Evolutionary conservation across 108 stramenopile genomes (phyloP), one percentile per base, ranked within the genome.

Genomic region (Phaeodactylum tricornutum): DNA sequence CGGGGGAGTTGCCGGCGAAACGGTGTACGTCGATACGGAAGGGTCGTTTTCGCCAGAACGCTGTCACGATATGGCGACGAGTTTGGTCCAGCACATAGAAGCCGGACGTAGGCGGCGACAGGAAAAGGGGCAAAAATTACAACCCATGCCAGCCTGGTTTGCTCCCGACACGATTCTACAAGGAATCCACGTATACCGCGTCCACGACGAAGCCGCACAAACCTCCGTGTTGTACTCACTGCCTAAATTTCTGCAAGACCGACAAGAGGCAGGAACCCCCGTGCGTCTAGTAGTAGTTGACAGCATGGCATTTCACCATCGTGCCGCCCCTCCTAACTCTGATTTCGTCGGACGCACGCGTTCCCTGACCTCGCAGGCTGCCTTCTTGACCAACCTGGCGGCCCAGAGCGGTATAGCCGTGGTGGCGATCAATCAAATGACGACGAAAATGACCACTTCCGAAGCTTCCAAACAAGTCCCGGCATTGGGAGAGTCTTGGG

Each of bases 341-440:
- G 30, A 74, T 52, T 74, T 75, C 29, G 43, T 69, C 6, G 57
- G 66, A 29, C 78, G 91, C 12, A 77, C 89, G 6, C 64, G 77
- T 33, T 50, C 70, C 32, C 61, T 98, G 36, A 67, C 67, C 23
- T 49, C 52, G 15, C 59, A 85, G 51, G 88, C 85, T 15, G 55
- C 79, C 22, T 68, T 75, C 45, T 62, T 98, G 52, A 48, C 72
- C 11, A 68, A 79, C 39, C 27, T 96, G 55, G 89, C 89, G 2
- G 45, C 52, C 16, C 58, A 69, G 11, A 61, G 69, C 49, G 46
- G 81, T 37, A 7, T 88, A 24, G 94, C 94, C 3, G 85, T 92
- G 14, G 79, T 96, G 9, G 83, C 79, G 11, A 72, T 84, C 55
- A 97, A 97, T 69, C 96, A 97, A 62, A 90, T 97, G 92, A 97